phyloP scores from a whole-genome alignment of 2,329 filamentous ascomycete genomes.

The Helotiales sp. region DNA sequence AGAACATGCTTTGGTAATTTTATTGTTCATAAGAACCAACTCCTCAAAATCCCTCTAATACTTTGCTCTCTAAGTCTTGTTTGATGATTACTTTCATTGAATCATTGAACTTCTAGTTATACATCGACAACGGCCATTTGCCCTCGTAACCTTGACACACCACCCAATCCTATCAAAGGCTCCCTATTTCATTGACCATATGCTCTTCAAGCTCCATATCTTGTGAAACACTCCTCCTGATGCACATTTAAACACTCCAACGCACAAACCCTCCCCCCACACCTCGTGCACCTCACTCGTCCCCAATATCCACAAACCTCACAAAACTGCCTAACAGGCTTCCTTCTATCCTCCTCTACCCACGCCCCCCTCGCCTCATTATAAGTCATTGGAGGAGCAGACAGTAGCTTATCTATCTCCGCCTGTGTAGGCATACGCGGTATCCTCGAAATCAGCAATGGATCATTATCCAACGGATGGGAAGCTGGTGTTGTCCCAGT shows the following conservation, averaged over 20 bases:
- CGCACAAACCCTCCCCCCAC: slow-evolving; percentile 75
- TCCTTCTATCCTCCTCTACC: slow-evolving; percentile 43
- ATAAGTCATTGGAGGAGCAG: slow-evolving; percentile 66
- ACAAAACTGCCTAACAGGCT: slow-evolving; percentile 68
- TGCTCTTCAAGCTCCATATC: slow-evolving; percentile 50
- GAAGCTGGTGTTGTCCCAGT: slow-evolving; percentile 24
- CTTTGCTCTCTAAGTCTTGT: too few species aligned
- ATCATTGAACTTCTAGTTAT: too few species aligned
- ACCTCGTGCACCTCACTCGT: slow-evolving; percentile 72
- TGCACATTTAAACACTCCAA: slow-evolving; percentile 73
- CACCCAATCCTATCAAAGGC: not conserved
- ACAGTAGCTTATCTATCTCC: slow-evolving; percentile 64
- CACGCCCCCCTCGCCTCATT: slow-evolving; percentile 57
- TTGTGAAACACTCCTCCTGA: slow-evolving; percentile 68
- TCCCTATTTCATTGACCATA: not conserved
- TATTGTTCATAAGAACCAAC: too few species aligned
- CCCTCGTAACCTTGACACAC: too few species aligned
- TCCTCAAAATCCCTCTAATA: too few species aligned
- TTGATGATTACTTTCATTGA: too few species aligned
- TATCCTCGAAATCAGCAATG: slow-evolving; percentile 57
- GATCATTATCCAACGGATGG: slow-evolving; percentile 54
- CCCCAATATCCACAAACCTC: slow-evolving; percentile 84
- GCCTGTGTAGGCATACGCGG: slow-evolving; percentile 58
- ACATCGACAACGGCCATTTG: too few species aligned
- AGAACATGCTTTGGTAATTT: too few species aligned